These are phyloP conservation scores for Violaceomyces palustris DNA, from an alignment of 1,284 basidiomycete species.

Conservation along the genomic window DNA sequence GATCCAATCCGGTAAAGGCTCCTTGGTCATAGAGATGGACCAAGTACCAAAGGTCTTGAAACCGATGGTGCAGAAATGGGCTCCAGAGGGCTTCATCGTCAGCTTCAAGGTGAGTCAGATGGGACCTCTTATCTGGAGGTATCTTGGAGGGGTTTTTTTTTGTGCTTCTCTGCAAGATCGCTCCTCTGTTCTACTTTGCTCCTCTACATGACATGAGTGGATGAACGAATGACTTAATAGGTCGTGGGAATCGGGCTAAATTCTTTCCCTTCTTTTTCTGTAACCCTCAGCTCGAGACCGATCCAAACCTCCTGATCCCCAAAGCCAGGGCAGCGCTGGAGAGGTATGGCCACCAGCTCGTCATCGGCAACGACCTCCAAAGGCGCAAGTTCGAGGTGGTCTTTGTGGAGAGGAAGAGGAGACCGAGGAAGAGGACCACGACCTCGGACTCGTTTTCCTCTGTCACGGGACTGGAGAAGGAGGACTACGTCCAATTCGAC, in stretches of 20 bases:
- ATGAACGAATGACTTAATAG: too few species aligned
- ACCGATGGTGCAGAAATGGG: constrained; percentile 90
- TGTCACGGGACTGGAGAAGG: constrained; percentile 7
- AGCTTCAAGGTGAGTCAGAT: constrained; percentile 86
- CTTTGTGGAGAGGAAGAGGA: constrained; percentile 61
- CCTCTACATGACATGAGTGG: too few species aligned
- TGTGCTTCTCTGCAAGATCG: too few species aligned
- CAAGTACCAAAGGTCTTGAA: constrained; percentile 94
- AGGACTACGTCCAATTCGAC: neutral
- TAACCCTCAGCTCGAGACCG: constrained; percentile 77
- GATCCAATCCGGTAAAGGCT: constrained; percentile 85
- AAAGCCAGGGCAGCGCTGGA: constrained; percentile 83
- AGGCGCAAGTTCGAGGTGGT: constrained; percentile 85
- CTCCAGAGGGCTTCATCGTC: constrained; percentile 81
- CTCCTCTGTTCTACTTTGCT: too few species aligned
- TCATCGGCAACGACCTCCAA: constrained; percentile 90
- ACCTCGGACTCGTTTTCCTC: constrained; percentile 3
- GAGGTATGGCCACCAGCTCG: constrained; percentile 92
- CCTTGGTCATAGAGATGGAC: constrained; percentile 91
- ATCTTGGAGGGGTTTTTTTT: too few species aligned
- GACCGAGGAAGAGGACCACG: neutral
- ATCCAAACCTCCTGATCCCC: constrained; percentile 73
- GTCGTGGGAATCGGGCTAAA: too few species aligned
- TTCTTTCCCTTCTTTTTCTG: neutral
- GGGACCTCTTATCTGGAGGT: too few species aligned